Conservation (phyloP, 2,329 filamentous ascomycete species). For the Hortaea werneckii region DNA sequence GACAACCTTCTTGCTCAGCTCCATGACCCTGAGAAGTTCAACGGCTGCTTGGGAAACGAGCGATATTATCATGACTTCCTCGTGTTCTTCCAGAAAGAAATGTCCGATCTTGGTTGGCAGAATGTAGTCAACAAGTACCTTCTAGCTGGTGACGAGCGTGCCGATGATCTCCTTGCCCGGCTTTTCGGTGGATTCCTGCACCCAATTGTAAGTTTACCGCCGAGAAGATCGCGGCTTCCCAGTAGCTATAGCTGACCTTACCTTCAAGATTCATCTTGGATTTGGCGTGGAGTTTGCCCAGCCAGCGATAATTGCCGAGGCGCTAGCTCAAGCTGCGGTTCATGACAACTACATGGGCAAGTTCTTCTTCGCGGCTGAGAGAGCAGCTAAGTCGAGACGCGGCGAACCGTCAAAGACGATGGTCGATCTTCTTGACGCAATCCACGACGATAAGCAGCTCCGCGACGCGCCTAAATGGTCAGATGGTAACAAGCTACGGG, state of each 20-base stretch:
- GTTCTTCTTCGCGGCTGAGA: conserved; percentile 47
- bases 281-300: conserved; percentile 77
- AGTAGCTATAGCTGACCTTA: conserved; percentile 49
- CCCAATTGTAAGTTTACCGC: conserved; percentile 31
- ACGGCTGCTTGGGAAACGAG: conserved; percentile 51
- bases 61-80: conserved; percentile 63
- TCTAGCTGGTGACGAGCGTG: conserved; percentile 54
- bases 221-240: no score
- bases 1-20: conserved; percentile 46
- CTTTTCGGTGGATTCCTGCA: conserved; percentile 64
- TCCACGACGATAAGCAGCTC: conserved; percentile 48
- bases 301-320: conserved; percentile 71
- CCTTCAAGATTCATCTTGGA: conserved; percentile 66
- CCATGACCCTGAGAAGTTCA: conserved; percentile 46
- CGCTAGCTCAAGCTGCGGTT: conserved; percentile 63
- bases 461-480: conserved; percentile 39
- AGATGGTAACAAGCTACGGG: conserved; percentile 54
- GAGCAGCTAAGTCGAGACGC: conserved; percentile 28
- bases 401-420: conserved; percentile 32
- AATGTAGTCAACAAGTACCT: conserved; percentile 55
- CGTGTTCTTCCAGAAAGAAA: conserved; percentile 64
- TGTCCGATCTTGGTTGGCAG: conserved; percentile 54
- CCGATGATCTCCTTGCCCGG: conserved; percentile 59
- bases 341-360: conserved; percentile 49
- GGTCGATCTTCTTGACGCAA: conserved; percentile 51